Base-by-base conservation (phyloP, 495 filamentous ascomycete species). In the Amorphotheca resinae region DNA sequence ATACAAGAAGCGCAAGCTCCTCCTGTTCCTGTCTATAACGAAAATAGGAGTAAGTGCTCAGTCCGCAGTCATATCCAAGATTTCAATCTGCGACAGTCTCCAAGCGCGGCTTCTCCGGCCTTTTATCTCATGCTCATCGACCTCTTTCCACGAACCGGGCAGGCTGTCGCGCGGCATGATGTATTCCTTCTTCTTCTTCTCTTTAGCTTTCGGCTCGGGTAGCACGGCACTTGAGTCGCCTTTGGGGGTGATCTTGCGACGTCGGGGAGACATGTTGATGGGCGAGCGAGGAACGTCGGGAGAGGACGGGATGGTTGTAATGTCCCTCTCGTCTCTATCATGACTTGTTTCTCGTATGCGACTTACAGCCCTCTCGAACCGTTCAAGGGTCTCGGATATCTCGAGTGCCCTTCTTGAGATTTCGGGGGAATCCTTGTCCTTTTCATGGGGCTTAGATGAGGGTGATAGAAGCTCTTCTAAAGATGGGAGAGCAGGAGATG, bases 51-150 rank as follows among this genome's bases (percentile, higher is more conserved):
- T n/a, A n/a, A 17, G 5, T 34, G 5, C 32, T 40, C 22, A 40
- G 1, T 25, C 11, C 11, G 11, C 38, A 14, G 18, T 50, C 33
- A 57, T 40, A 49, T 57, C 54, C 14, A 57, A 18, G 15, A 52
- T 20, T 23, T 52, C 49, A 30, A 57, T 41, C 36, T 49, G 30
- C 28, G 34, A 46, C 26, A 32, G 17, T 25, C 51, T 46, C 43
- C 45, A 54, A 9, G 34, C 45, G 22, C 37, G 41, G 17, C 35
- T 30, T 31, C 41, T 26, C 11, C 26, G 22, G 11, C n/a, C 40
- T 3, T 14, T 33, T 6, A 45, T 1, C 15, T 50, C 47, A 22
- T 38, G 33, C 33, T 45, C 48, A 18, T 42, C 39, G 12, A 52
- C 21, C 15, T 46, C 45, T 25, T 47, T 49, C 38, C 45, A 57